Conservation (phyloP, 306 rosid genomes). For the Myrica gale region DNA sequence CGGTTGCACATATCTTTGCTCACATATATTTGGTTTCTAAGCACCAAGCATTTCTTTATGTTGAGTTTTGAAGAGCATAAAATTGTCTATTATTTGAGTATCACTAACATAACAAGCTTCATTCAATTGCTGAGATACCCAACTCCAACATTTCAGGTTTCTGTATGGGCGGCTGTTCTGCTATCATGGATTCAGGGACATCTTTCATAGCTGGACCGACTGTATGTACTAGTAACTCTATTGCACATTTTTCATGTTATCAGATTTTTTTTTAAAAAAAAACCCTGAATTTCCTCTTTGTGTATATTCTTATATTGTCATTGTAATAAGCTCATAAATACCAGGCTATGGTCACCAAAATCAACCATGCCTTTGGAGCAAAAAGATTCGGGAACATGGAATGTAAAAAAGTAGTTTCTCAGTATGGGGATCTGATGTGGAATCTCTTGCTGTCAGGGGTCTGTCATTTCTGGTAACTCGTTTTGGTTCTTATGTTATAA, state of each 20-base stretch:
- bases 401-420: slow-evolving; percentile 19
- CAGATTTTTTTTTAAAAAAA: not conserved
- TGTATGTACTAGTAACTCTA: not conserved
- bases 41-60: not conserved
- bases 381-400: not conserved
- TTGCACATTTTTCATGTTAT: not conserved
- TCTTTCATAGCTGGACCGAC: slow-evolving; percentile 18
- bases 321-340: not conserved
- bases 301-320: not conserved
- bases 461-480: not conserved
- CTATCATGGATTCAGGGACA: slow-evolving; percentile 17
- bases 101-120: not conserved
- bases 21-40: not conserved
- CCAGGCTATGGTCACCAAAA: slow-evolving; percentile 9
- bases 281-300: not conserved
- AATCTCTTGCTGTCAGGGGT: slow-evolving; percentile 21
- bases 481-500: not conserved
- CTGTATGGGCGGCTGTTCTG: slow-evolving; percentile 11
- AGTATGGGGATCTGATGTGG: slow-evolving; percentile 22
- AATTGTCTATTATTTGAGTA: not conserved
- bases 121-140: not conserved
- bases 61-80: not conserved
- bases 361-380: slow-evolving; percentile 19
- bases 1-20: not conserved
- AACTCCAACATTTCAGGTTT: not conserved